phyloP scores from a whole-genome alignment of 139 green algal genomes.

The Deuterostichococcus epilithicus region DNA sequence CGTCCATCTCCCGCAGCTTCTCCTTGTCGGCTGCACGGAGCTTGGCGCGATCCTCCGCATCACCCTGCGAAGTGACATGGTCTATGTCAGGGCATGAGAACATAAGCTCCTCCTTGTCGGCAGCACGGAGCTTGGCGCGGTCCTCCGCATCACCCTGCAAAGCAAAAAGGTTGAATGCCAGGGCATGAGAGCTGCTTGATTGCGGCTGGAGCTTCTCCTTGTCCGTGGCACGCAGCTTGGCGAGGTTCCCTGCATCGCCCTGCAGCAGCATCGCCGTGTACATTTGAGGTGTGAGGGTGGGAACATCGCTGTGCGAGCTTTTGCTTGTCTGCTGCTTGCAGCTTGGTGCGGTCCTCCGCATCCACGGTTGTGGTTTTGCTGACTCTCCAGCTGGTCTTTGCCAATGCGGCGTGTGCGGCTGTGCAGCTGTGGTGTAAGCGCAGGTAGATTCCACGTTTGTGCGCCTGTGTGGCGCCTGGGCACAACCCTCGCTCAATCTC shows the following conservation, averaged over 20 bases:
- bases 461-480: not conserved
- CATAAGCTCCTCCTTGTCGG: slow-evolving; percentile 30
- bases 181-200: not conserved
- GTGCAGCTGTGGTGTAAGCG: not conserved
- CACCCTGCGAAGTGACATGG: slow-evolving; percentile 35
- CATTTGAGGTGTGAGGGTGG: not conserved
- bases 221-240: too few species aligned
- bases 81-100: too few species aligned
- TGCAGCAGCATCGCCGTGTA: not conserved
- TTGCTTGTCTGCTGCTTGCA: too few species aligned
- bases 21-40: slow-evolving; percentile 36
- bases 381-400: not conserved
- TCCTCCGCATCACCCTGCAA: slow-evolving; percentile 46
- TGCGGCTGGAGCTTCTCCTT: not conserved
- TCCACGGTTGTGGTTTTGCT: too few species aligned
- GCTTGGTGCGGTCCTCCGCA: too few species aligned
- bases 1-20: slow-evolving; percentile 15
- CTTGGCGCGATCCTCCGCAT: slow-evolving; percentile 52
- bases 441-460: not conserved
- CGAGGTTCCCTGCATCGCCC: not conserved
- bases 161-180: not conserved
- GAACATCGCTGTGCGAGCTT: too few species aligned
- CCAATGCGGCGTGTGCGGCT: not conserved
- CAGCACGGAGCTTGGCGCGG: slow-evolving; percentile 44
- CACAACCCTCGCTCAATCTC: not conserved